Evolutionary conservation across 139 green algal species (phyloP).

Genomic region (Ettlia oleoabundans): DNA sequence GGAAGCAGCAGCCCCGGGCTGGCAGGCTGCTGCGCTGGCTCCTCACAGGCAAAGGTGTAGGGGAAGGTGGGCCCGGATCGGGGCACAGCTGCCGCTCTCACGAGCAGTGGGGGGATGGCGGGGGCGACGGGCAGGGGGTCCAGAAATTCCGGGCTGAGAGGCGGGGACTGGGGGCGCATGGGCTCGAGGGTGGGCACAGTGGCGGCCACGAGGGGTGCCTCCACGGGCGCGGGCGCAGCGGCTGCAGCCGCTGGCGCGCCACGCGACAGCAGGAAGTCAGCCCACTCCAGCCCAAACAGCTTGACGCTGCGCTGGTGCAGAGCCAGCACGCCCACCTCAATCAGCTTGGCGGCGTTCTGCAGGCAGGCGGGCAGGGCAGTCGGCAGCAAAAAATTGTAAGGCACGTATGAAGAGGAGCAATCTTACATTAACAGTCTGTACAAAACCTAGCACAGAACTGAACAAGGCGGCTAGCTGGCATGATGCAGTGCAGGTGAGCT

Average conservation of each 20-base stretch:
- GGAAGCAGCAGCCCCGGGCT: background rate
- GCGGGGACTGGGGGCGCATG: background rate
- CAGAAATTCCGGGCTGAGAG: background rate
- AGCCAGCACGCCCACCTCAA: background rate
- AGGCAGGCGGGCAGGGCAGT: no score
- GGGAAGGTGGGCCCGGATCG: background rate
- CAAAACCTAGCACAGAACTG: background rate
- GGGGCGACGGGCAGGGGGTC: background rate
- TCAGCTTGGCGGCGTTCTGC: background rate
- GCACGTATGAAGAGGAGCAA: background rate
- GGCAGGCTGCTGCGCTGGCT: no score
- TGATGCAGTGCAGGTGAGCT: background rate
- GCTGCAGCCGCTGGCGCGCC: no score
- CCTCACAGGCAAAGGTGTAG: no score
- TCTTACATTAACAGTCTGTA: background rate
- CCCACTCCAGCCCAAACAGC: slow-evolving; percentile 6
- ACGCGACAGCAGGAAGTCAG: slow-evolving; percentile 4
- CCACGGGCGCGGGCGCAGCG: no score
- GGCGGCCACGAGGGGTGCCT: no score
- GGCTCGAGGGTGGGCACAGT: no score
- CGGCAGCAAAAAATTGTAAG: background rate
- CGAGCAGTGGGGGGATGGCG: no score
- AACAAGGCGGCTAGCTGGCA: background rate
- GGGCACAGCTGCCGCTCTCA: no score
- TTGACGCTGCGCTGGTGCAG: background rate